Base-by-base conservation (phyloP, 108 stramenopile species). In the Poteriospumella lacustris region DNA sequence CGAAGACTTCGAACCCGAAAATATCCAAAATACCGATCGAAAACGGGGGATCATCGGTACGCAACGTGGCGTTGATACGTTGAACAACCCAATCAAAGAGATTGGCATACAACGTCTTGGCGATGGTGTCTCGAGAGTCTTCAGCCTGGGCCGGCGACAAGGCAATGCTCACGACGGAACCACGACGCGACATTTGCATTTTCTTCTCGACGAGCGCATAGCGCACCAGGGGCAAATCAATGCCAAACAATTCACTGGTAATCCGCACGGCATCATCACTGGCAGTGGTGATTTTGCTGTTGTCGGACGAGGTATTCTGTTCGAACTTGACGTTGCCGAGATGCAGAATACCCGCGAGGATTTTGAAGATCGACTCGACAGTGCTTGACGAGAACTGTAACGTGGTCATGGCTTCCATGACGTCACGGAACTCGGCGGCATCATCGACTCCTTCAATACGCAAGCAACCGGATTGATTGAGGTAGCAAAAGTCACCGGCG, bases 391-490 rank as follows among this genome's bases (percentile, higher is more conserved):
- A 73, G 31, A 73, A 73, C 33, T 73, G 70, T 73, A 73, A 33
- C 5, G 70, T 73, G 12, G 43, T 42, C 70, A 73, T 73, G 12
- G 70, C 36, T 42, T 73, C 12, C 42, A 52, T 33, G 26, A 38
- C 33, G 33, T 73, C 70, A 33, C 42, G 3, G 36, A 77, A 62
- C 41, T 77, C 76, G 0, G 1, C 3, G 15, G 58, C 59, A 58
- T 77, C 76, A 59, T 77, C 76, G 42, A 77, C 76, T 1, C 2
- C 2, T 0, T 59, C 58, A 41, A 77, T 59, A 28, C 1, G 1
- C 31, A 73, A 90, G 41, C 91, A 91, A 42, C 83, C 90, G 28
- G 76, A 58, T 68, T 86, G 87, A 52, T 89, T 91, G 9, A 93
- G 80, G 52, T 85, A 82, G 79, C 90, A 91, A 70, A 92, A 93